Evolutionary conservation across 768 basidiomycete species (phyloP).

Genomic region (Xerocomellus chrysenteron): DNA sequence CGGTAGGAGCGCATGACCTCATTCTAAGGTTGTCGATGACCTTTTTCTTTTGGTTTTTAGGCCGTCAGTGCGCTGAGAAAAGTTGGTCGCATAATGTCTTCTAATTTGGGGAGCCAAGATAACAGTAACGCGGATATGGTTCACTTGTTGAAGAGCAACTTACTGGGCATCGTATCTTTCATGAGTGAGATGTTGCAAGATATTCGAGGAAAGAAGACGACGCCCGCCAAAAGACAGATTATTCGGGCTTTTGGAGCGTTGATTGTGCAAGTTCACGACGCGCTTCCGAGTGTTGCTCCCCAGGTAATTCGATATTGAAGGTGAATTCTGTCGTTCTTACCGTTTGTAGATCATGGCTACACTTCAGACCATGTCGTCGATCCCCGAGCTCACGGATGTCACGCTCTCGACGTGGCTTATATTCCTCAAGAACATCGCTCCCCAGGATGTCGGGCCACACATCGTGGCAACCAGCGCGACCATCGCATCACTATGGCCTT

Average conservation of each 20-base stretch:
- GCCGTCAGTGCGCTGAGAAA: conserved; percentile 45
- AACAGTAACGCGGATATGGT: conserved; percentile 42
- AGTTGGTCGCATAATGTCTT: conserved; percentile 37
- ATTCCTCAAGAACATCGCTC: conserved; percentile 68
- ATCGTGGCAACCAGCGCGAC: conserved; percentile 87
- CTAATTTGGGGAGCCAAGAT: conserved; percentile 27
- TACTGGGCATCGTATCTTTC: conserved; percentile 81
- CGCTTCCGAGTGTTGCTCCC: conserved; percentile 75
- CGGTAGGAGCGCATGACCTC: conserved; percentile 37
- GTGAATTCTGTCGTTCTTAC: conserved; percentile 10
- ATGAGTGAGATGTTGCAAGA: conserved; percentile 89
- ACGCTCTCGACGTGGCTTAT: conserved; percentile 78
- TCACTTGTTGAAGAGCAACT: conserved; percentile 66
- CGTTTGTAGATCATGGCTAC: conserved; percentile 85
- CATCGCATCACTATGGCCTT: conserved; percentile 74
- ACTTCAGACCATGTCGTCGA: conserved; percentile 82
- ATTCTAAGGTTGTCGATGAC: conserved; percentile 35
- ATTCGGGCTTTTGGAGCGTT: conserved; percentile 76
- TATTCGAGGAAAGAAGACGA: conserved; percentile 71
- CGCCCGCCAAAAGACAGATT: conserved; percentile 69
- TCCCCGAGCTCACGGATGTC: conserved; percentile 72
- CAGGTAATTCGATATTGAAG: conserved; percentile 56
- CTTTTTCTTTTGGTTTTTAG: conserved; percentile 38
- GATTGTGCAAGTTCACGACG: conserved; percentile 64
- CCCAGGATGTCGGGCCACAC: conserved; percentile 75